phyloP scores from a whole-genome alignment of 805 yeast species.

The Candida coleopterorum region DNA sequence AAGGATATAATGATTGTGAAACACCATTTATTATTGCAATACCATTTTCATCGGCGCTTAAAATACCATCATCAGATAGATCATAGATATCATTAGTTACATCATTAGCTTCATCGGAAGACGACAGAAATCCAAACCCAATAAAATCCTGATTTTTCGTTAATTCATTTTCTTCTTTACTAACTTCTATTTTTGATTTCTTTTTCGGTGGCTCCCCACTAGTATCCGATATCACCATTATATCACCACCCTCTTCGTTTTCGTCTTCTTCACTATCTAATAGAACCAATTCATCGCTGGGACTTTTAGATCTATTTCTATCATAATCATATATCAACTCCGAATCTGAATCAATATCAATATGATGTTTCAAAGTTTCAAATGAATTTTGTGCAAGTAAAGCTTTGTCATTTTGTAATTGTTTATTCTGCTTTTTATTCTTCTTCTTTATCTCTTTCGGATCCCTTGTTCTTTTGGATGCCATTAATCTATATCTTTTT shows the following conservation, averaged over 20 bases:
- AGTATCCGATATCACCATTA: background rate
- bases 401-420: background rate
- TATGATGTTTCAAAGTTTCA: slow-evolving; percentile 15
- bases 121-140: slow-evolving; percentile 48
- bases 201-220: slow-evolving; percentile 5
- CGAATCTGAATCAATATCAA: slow-evolving; percentile 17
- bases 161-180: slow-evolving; percentile 28
- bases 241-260: slow-evolving; percentile 11
- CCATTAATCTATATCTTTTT: slow-evolving; percentile 6
- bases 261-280: slow-evolving; percentile 25
- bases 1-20: slow-evolving; percentile 47
- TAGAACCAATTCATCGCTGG: slow-evolving; percentile 29
- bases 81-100: slow-evolving; percentile 4
- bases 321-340: slow-evolving; percentile 20
- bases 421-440: slow-evolving; percentile 15
- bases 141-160: slow-evolving; percentile 49
- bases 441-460: slow-evolving; percentile 14
- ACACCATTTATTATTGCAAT: slow-evolving; percentile 12
- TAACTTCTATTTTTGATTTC: slow-evolving; percentile 5
- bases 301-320: slow-evolving; percentile 11
- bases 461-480: slow-evolving; percentile 22
- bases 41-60: slow-evolving; percentile 30
- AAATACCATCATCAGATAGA: slow-evolving; percentile 27
- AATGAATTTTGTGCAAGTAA: slow-evolving; percentile 15
- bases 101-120: slow-evolving; percentile 24